Percentiles rank a stretch among this genome's conserved stretches.
phyloP scores from a whole-genome alignment of 2,329 filamentous ascomycete genomes.

The Nemania diffusa region DNA sequence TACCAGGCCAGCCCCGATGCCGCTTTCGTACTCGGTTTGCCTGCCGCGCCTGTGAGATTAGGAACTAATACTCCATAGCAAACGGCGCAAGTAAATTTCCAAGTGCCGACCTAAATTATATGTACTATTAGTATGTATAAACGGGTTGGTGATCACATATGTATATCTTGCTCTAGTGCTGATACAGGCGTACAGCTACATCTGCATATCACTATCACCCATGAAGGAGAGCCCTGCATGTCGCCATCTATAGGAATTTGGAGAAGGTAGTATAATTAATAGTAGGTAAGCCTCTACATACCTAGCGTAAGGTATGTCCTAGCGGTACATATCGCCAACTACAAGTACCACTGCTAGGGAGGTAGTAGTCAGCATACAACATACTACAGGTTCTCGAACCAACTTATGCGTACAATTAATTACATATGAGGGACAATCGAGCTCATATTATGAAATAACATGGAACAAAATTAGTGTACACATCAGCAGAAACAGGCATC shows the following conservation, averaged over 20 bases:
- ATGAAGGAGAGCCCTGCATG: slow-evolving; percentile 13
- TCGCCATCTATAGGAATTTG: neutral
- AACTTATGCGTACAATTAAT: neutral
- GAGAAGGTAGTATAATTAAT: neutral
- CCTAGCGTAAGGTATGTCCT: neutral
- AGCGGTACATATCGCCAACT: neutral
- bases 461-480: neutral
- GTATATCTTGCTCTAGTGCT: neutral
- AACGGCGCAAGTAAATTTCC: slow-evolving; percentile 8
- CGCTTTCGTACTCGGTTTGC: slow-evolving; percentile 31
- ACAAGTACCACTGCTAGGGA: neutral
- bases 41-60: slow-evolving; percentile 6
- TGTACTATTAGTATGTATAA: neutral
- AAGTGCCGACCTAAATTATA: too few species aligned
- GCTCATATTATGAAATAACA: too few species aligned
- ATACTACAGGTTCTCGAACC: neutral
- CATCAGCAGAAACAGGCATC: neutral
- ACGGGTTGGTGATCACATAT: neutral
- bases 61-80: slow-evolving; percentile 1
- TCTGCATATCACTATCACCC: slow-evolving; percentile 7
- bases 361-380: neutral
- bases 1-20: slow-evolving; percentile 3
- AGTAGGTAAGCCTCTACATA: neutral
- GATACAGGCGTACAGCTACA: slow-evolving; percentile 14
- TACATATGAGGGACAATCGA: too few species aligned